A percentile compares a stretch with the other conserved stretches of the same genome.
These are phyloP conservation scores for Mycosphaerella arachidis DNA, from an alignment of 2,329 filamentous ascomycete genomes.

Conservation along the genomic window DNA sequence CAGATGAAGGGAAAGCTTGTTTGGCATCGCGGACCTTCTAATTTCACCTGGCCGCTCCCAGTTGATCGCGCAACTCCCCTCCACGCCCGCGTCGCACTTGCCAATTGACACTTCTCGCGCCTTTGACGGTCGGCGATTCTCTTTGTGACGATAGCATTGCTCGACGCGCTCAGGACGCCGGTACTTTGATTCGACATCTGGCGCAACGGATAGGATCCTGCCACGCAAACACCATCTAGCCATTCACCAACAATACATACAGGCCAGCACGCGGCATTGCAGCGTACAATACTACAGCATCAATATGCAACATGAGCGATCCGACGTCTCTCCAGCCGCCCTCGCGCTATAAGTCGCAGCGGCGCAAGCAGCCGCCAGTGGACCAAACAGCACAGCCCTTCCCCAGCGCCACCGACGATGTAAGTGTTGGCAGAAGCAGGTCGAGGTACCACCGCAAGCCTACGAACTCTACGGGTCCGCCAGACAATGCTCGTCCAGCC, in stretches of 20 bases:
- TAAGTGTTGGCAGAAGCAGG: constrained; percentile 25
- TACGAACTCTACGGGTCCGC: constrained; percentile 4
- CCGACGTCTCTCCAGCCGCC: constrained; percentile 6
- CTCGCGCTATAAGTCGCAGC: constrained; percentile 21
- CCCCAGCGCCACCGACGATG: constrained; percentile 17
- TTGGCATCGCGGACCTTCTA: no score
- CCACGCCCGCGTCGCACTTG: no score
- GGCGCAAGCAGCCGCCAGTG: constrained; percentile 14
- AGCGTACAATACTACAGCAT: background rate
- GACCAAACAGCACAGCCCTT: constrained; percentile 9
- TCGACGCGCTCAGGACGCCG: no score
- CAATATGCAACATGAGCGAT: constrained; percentile 20
- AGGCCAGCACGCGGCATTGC: background rate
- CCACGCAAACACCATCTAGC: no score
- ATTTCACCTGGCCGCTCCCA: background rate
- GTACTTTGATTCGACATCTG: no score
- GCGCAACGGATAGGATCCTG: no score
- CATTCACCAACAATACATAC: no score
- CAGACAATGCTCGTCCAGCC: constrained; percentile 7
- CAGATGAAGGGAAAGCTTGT: no score
- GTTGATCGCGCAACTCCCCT: no score
- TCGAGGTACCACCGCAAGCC: constrained; percentile 31
- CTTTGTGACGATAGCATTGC: no score
- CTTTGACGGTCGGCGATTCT: no score
- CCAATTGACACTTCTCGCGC: no score